phyloP scores from a whole-genome alignment of 495 filamentous ascomycete genomes.

The Aspergillus heteromorphus region DNA sequence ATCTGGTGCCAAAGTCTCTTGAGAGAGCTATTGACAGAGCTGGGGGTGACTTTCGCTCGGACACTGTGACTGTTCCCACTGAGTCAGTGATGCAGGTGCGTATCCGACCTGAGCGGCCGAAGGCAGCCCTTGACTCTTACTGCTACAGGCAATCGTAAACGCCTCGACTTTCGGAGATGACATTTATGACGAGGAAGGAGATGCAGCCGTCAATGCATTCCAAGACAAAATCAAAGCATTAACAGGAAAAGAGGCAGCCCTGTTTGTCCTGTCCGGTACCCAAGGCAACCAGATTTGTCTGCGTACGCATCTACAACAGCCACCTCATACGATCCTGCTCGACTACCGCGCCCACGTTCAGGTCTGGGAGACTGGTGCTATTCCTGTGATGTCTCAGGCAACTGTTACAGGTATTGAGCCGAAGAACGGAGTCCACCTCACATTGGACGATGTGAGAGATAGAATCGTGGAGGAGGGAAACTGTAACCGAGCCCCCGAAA shows the following conservation, averaged over 20 bases:
- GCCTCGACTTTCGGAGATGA: slow-evolving; percentile 59
- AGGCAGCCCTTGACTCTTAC: neutral
- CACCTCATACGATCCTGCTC: slow-evolving; percentile 64
- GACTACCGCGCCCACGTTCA: slow-evolving; percentile 63
- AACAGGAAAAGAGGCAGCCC: slow-evolving; percentile 59
- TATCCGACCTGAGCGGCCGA: neutral
- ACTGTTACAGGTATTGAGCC: slow-evolving; percentile 51
- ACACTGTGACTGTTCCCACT: slow-evolving; percentile 74
- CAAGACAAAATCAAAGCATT: slow-evolving; percentile 57
- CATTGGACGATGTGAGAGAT: slow-evolving; percentile 58
- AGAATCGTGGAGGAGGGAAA: slow-evolving; percentile 46
- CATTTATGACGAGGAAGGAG: slow-evolving; percentile 61
- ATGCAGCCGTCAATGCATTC: slow-evolving; percentile 57
- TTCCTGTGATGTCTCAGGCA: slow-evolving; percentile 54
- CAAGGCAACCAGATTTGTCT: slow-evolving; percentile 76
- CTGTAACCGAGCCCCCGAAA: slow-evolving; percentile 1
- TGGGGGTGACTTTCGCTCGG: slow-evolving; percentile 28
- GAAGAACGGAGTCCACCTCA: slow-evolving; percentile 58
- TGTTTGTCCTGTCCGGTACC: slow-evolving; percentile 74
- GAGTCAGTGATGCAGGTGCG: slow-evolving; percentile 37
- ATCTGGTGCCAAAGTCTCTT: neutral
- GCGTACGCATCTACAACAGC: slow-evolving; percentile 59
- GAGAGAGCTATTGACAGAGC: slow-evolving; percentile 3
- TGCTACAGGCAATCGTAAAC: slow-evolving; percentile 38
- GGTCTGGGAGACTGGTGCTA: slow-evolving; percentile 64